These are phyloP conservation scores for Tulasnella sp. DNA, from an alignment of 768 basidiomycete genomes.

Conservation along the genomic window DNA sequence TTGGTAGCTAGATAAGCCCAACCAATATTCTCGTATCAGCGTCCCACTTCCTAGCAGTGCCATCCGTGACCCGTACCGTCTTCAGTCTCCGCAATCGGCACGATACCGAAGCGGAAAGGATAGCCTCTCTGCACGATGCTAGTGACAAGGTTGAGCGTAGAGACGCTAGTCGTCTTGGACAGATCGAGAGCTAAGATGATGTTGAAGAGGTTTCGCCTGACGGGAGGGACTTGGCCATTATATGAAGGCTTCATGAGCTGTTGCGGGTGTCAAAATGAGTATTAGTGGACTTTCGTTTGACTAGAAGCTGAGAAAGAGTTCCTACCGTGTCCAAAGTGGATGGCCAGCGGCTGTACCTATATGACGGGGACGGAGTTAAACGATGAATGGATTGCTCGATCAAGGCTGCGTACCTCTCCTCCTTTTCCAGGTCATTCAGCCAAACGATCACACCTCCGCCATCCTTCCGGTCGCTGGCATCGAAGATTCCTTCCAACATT, in stretches of 20 bases:
- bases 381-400: not conserved
- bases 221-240: slow-evolving; percentile 71
- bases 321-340: slow-evolving; percentile 52
- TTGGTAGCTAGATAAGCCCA: slow-evolving; percentile 37
- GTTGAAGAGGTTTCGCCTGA: slow-evolving; percentile 80
- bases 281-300: not conserved
- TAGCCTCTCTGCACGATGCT: slow-evolving; percentile 56
- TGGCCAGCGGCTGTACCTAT: slow-evolving; percentile 53
- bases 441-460: slow-evolving; percentile 70
- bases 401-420: slow-evolving; percentile 52
- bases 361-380: not conserved
- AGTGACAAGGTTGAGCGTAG: slow-evolving; percentile 55
- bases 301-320: not conserved
- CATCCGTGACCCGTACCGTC: slow-evolving; percentile 40
- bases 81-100: slow-evolving; percentile 60
- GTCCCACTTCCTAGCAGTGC: not conserved
- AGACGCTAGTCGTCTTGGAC: slow-evolving; percentile 54
- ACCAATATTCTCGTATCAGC: not conserved
- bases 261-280: slow-evolving; percentile 27
- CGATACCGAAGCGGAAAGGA: slow-evolving; percentile 82
- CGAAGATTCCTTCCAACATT: slow-evolving; percentile 71
- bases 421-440: slow-evolving; percentile 90
- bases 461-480: slow-evolving; percentile 83
- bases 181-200: slow-evolving; percentile 78
- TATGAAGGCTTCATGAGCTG: slow-evolving; percentile 75